phyloP scores from a whole-genome alignment of 1,139 yeast species.

The Pneumocystis sp. region DNA sequence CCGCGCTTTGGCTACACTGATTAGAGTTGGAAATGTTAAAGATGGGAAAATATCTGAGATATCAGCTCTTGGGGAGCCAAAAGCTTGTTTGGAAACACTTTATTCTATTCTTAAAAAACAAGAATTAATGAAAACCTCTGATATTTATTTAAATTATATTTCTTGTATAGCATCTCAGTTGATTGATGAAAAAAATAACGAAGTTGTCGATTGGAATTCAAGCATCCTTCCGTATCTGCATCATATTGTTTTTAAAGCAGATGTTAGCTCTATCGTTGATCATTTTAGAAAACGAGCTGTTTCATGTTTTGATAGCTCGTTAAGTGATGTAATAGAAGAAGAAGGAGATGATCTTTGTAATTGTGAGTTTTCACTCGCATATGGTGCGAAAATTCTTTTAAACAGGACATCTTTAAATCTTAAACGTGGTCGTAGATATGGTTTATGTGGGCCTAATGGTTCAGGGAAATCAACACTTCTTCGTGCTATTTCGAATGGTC shows the following conservation, averaged over 20 bases:
- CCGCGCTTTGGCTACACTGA: conserved; percentile 92
- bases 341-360: conserved; percentile 99
- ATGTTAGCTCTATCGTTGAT: conserved; percentile 81
- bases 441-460: conserved; percentile 99
- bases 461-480: conserved; percentile 99
- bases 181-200: conserved; percentile 94
- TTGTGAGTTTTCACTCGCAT: conserved; percentile 98
- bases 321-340: conserved; percentile 85
- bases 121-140: conserved; percentile 63
- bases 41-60: conserved; percentile 88
- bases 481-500: conserved; percentile 99
- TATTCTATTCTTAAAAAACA: conserved; percentile 44
- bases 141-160: conserved; percentile 59
- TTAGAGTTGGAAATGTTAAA: conserved; percentile 95
- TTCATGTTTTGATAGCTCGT: conserved; percentile 95
- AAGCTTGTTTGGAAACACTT: conserved; percentile 73
- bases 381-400: conserved; percentile 92
- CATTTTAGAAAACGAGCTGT: conserved; percentile 91
- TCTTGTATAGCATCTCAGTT: conserved; percentile 98
- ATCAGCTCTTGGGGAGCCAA: conserved; percentile 93
- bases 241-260: conserved; percentile 84
- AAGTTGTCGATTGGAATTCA: conserved; percentile 80
- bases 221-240: conserved; percentile 87
- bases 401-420: conserved; percentile 81
- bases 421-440: conserved; percentile 90